These are phyloP conservation scores for Salinomyces thailandicus DNA, from an alignment of 2,329 filamentous ascomycete genomes.

Conservation along the genomic window DNA sequence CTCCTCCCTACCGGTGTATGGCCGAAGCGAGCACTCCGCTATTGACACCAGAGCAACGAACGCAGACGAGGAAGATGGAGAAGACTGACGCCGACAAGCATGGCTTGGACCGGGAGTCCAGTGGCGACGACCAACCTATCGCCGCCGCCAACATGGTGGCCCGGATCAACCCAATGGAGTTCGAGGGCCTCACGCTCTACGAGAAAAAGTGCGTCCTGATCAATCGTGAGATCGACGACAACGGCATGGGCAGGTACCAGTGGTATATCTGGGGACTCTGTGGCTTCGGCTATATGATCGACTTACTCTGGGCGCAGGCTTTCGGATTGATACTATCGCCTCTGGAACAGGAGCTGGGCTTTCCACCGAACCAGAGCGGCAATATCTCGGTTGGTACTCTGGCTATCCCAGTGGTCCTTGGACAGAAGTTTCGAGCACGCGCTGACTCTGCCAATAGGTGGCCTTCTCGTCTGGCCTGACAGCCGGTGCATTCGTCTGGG, in stretches of 20 bases:
- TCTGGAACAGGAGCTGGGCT: constrained; percentile 47
- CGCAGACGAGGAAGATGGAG: not conserved
- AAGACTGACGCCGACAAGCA: not conserved
- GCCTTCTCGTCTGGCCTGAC: constrained; percentile 47
- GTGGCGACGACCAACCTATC: not conserved
- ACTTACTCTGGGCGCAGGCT: constrained; percentile 49
- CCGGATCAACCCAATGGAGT: constrained; percentile 6
- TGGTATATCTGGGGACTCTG: constrained; percentile 43
- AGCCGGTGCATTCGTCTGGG: constrained; percentile 47
- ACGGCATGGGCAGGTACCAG: constrained; percentile 46
- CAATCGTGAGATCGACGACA: constrained; percentile 40
- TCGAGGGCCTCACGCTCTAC: constrained; percentile 27
- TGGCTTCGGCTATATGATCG: constrained; percentile 46
- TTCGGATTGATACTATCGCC: constrained; percentile 46
- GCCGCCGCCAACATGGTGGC: not conserved
- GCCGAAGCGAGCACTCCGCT: not conserved
- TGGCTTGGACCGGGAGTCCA: not conserved
- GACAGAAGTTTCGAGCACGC: not conserved
- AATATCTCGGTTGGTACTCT: constrained; percentile 37
- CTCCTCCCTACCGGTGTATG: not conserved
- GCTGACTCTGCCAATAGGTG: constrained; percentile 14
- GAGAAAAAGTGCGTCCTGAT: constrained; percentile 37
- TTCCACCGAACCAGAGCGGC: constrained; percentile 33
- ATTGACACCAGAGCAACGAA: not conserved
- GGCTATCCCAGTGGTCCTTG: not conserved